Conservation (phyloP, 1,139 yeast species). For the Magnusiomyces ingens region DNA sequence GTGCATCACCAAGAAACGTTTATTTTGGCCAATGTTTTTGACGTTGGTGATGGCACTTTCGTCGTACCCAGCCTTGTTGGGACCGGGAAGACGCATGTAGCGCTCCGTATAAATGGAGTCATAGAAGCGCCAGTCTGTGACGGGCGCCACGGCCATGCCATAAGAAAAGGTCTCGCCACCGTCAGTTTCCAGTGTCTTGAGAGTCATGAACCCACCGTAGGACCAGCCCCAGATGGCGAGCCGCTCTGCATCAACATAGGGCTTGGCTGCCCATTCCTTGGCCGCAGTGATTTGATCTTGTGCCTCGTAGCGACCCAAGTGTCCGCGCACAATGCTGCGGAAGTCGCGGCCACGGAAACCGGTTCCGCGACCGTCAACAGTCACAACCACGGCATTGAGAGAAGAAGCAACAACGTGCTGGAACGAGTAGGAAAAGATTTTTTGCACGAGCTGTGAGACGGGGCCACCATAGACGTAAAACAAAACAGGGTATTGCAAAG, state of each 20-base stretch:
- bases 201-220: conserved; percentile 75
- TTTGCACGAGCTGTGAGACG: conserved; percentile 67
- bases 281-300: conserved; percentile 68
- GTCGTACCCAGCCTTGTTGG: conserved; percentile 49
- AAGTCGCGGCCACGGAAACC: conserved; percentile 81
- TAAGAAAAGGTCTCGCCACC: conserved; percentile 59
- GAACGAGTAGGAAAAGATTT: conserved; percentile 52
- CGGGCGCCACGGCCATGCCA: conserved; percentile 89
- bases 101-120: conserved; percentile 87
- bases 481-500: conserved; percentile 61
- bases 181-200: conserved; percentile 70
- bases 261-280: conserved; percentile 47
- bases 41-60: conserved; percentile 42
- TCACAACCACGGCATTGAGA: conserved; percentile 66
- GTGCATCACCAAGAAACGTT: conserved; percentile 76
- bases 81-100: conserved; percentile 64
- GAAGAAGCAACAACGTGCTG: conserved; percentile 64
- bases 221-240: conserved; percentile 98
- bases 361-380: conserved; percentile 93
- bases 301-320: conserved; percentile 84
- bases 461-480: conserved; percentile 95
- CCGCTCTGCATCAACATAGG: conserved; percentile 50
- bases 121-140: conserved; percentile 72
- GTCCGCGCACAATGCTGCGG: conserved; percentile 57
- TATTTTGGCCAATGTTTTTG: conserved; percentile 45